Base-by-base conservation (phyloP, 495 filamentous ascomycete species). In the Tuber aestivum region DNA sequence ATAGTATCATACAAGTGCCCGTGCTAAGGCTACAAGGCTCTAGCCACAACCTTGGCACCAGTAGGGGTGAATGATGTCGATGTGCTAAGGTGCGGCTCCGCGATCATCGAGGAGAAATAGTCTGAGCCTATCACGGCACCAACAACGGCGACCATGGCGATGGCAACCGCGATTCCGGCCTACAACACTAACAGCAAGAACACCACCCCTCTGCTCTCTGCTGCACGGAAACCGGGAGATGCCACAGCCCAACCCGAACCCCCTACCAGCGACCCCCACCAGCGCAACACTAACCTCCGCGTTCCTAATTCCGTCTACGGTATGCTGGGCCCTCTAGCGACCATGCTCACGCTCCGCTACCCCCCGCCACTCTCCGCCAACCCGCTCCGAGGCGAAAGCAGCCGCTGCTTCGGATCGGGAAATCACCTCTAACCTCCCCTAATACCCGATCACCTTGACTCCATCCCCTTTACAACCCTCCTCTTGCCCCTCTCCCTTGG, bases 371-470 rank as follows among this genome's bases (percentile, higher is more conserved):
- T 18, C 1, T 3, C 23, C 48, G 10, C 14, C 41, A 32, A 8
- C 42, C 35, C 14, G 32, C 48, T 40, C 38, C 38, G 65, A 27
- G 83, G 83, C 9, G 81, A 75, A 38, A 85, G 83, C 44, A 65
- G 71, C 2, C 79, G 85, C 41, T 85, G 84, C 74, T 85, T 78
- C 70, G 84, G 83, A 68, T 79, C 83, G 27, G 61, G 85, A 4
- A 73, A 69, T 80, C 48, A 82, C 84, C 77, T 78, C 83, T 18
- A 75, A 84, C 71, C 81, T 81, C 21, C 71, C 85, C 35, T 85
- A 85, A 73, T 72, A 79, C 2, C 79, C 83, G 1, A 27, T 71
- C 50, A 27, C 3, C 23, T 1, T 3, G 4, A 12, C 1, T n/a
- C 48, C 18, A 48, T 7, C 3, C 76, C 84, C 7, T 21, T 72